Conservation (phyloP, 352 stramenopile species). For the Globisporangium middletonii region DNA sequence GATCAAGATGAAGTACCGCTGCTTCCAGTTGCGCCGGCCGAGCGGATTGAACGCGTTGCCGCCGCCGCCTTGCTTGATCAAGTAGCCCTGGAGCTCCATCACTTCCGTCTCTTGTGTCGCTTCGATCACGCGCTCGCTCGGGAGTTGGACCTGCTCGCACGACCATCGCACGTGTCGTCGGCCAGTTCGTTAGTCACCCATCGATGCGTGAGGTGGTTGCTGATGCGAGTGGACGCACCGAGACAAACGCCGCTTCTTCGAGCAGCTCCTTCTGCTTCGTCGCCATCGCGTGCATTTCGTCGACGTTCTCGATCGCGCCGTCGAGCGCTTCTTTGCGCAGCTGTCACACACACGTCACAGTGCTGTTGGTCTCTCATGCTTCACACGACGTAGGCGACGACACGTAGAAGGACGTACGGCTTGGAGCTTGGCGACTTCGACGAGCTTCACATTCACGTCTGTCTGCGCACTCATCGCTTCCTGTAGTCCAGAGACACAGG, state of each 20-base stretch:
- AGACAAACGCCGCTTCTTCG: conserved; percentile 75
- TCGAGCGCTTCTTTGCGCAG: conserved; percentile 68
- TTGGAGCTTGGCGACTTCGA: conserved; percentile 62
- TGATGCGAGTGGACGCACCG: conserved; percentile 25
- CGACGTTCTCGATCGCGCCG: conserved; percentile 56
- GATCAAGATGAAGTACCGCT: conserved; percentile 83
- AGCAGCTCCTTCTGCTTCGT: conserved; percentile 64
- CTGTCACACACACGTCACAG: conserved; percentile 13
- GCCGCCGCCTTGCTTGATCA: conserved; percentile 83
- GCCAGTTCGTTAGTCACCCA: neutral
- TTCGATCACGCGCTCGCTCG: conserved; percentile 75
- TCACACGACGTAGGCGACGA: too few relatives aligned
- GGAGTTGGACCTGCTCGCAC: conserved; percentile 46
- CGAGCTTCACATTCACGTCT: conserved; percentile 56
- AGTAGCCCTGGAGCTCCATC: conserved; percentile 71
- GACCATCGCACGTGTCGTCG: too few relatives aligned
- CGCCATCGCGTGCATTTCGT: conserved; percentile 59
- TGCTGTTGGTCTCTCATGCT: too few relatives aligned
- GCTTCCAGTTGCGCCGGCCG: conserved; percentile 84
- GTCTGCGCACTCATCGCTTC: conserved; percentile 47
- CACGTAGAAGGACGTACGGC: conserved; percentile 24
- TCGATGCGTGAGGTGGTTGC: neutral
- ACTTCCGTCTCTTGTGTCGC: conserved; percentile 59
- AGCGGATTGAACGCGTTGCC: conserved; percentile 74
- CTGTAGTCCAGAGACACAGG: conserved; percentile 7